Evolutionary conservation across 192 early-diverging fungal species (phyloP).

Genomic region (Diversispora epigaea): DNA sequence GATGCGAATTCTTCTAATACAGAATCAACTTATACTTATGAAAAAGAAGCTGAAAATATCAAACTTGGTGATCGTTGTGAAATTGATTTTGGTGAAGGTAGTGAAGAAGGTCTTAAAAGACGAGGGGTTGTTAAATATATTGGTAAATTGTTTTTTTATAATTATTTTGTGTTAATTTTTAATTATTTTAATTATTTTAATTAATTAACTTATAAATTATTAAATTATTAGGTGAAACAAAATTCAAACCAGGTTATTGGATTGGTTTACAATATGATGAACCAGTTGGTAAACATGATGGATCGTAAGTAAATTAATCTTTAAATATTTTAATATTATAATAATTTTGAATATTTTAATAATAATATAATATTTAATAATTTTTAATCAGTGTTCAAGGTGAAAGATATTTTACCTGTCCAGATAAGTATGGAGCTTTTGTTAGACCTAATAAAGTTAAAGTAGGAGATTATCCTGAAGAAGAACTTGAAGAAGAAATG

Average conservation of each 20-base stretch:
- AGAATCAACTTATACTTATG: slow-evolving; percentile 45
- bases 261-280: slow-evolving; percentile 96
- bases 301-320: slow-evolving; percentile 43
- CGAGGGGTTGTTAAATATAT: slow-evolving; percentile 73
- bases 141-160: slow-evolving; percentile 44
- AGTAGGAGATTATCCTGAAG: slow-evolving; percentile 92
- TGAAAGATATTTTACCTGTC: slow-evolving; percentile 73
- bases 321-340: no score
- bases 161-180: not conserved
- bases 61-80: slow-evolving; percentile 81
- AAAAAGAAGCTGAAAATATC: slow-evolving; percentile 65
- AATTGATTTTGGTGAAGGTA: slow-evolving; percentile 59
- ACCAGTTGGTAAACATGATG: slow-evolving; percentile 93
- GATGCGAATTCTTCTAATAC: slow-evolving; percentile 52
- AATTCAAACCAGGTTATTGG: slow-evolving; percentile 89
- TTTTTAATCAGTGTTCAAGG: slow-evolving; percentile 61
- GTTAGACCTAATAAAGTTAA: slow-evolving; percentile 87
- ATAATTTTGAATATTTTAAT: not conserved
- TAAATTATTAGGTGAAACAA: slow-evolving; percentile 46
- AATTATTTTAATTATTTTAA: not conserved
- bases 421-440: slow-evolving; percentile 78
- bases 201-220: not conserved
- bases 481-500: slow-evolving; percentile 51
- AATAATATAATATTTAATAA: not conserved
- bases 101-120: slow-evolving; percentile 45